phyloP scores from a whole-genome alignment of 495 filamentous ascomycete genomes.

The Tuber umbilicatum region DNA sequence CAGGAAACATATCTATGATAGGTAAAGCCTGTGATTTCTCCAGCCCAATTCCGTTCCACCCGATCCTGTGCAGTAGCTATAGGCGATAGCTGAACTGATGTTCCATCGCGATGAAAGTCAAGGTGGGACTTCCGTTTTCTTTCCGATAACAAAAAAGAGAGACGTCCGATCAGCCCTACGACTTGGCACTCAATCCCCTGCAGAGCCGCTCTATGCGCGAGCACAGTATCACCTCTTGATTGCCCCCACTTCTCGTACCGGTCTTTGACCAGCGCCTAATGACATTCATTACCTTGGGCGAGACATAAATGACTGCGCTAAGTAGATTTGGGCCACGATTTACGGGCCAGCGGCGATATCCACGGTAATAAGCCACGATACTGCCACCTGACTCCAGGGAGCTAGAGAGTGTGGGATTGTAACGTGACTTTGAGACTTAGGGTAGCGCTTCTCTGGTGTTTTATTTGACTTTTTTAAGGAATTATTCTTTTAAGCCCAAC shows the following conservation, averaged over 20 bases:
- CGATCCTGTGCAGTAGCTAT: background rate
- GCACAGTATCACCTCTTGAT: background rate
- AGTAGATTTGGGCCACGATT: background rate
- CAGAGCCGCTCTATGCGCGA: too few relatives aligned
- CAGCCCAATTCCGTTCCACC: background rate
- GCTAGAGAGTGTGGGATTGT: too few relatives aligned
- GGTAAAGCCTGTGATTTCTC: background rate
- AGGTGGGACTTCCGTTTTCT: background rate
- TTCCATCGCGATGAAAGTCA: background rate
- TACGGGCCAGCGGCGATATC: background rate
- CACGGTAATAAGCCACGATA: background rate
- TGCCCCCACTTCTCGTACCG: slow-evolving; percentile 6
- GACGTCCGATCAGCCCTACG: background rate
- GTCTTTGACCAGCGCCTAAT: background rate
- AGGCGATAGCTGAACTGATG: background rate
- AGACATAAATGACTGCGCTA: background rate
- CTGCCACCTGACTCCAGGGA: background rate
- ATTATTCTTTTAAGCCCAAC: too few relatives aligned
- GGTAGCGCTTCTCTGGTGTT: too few relatives aligned
- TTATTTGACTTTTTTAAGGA: too few relatives aligned
- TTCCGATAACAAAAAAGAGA: background rate
- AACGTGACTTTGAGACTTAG: background rate
- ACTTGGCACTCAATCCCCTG: background rate
- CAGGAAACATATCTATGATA: background rate
- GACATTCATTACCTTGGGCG: background rate